A percentile compares a stretch with the other conserved stretches of the same genome.
phyloP scores from a whole-genome alignment of 106 monocot genomes.

The Vanilla planifolia region DNA sequence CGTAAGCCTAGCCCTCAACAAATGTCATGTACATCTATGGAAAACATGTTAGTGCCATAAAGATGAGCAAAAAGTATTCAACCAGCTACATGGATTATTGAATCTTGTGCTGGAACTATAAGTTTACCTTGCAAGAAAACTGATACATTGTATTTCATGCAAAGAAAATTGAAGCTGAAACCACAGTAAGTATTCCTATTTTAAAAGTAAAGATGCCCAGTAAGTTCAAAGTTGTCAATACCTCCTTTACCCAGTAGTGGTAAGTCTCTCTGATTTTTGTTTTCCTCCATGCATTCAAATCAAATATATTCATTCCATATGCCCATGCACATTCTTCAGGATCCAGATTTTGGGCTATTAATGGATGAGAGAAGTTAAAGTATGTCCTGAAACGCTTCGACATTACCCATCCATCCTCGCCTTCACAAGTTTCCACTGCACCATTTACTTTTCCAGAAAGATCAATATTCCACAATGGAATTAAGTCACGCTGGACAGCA shows the following conservation, averaged over 20 bases:
- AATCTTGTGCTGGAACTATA: too few species aligned
- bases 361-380: slow-evolving; percentile 86
- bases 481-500: slow-evolving; percentile 78
- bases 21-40: too few species aligned
- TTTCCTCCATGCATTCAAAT: slow-evolving; percentile 73
- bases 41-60: too few species aligned
- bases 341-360: slow-evolving; percentile 59
- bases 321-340: slow-evolving; percentile 91
- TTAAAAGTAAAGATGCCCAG: too few species aligned
- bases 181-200: too few species aligned
- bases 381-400: slow-evolving; percentile 81
- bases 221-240: too few species aligned
- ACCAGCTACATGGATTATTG: too few species aligned
- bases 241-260: slow-evolving; percentile 91
- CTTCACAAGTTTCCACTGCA: slow-evolving; percentile 88
- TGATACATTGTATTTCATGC: too few species aligned
- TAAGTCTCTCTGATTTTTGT: slow-evolving; percentile 73
- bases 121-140: too few species aligned
- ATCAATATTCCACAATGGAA: slow-evolving; percentile 68
- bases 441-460: slow-evolving; percentile 87
- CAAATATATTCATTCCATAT: slow-evolving; percentile 96
- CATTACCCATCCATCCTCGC: slow-evolving; percentile 85
- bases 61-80: too few species aligned
- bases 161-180: too few species aligned
- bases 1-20: too few species aligned